Evolutionary conservation across 106 monocot genomes (phyloP).

Genomic region (Cymbidium sinense): DNA sequence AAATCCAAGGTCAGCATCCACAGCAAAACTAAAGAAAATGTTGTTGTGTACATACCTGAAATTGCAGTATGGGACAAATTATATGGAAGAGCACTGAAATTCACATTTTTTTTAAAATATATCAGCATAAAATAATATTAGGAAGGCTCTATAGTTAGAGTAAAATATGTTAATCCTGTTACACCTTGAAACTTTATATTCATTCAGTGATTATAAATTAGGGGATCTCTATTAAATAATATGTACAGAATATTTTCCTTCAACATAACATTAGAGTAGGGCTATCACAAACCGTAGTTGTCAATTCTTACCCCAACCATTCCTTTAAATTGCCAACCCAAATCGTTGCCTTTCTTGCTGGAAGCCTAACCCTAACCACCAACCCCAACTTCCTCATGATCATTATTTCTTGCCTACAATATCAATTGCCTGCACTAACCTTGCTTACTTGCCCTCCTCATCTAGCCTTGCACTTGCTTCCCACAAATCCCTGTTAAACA

Average conservation of each 20-base stretch:
- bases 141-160: background rate
- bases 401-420: too few relatives aligned
- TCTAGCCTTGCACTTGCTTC: too few relatives aligned
- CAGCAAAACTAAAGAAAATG: conserved; percentile 97
- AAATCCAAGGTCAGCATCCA: conserved; percentile 77
- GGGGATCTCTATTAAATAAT: background rate
- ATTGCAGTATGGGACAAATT: conserved; percentile 5
- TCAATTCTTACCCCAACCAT: background rate
- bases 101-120: background rate
- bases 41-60: conserved; percentile 99
- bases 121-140: background rate
- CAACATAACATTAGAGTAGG: background rate
- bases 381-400: too few relatives aligned
- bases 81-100: background rate
- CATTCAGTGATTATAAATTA: too few relatives aligned
- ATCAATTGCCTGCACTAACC: too few relatives aligned
- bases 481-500: too few relatives aligned
- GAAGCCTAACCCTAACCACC: too few relatives aligned
- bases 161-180: background rate
- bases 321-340: background rate
- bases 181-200: background rate
- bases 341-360: background rate
- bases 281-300: background rate
- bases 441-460: too few relatives aligned
- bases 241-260: background rate